Evolutionary conservation across 2,329 filamentous ascomycete genomes (phyloP).

Genomic region (Ophiosphaerella narmari): DNA sequence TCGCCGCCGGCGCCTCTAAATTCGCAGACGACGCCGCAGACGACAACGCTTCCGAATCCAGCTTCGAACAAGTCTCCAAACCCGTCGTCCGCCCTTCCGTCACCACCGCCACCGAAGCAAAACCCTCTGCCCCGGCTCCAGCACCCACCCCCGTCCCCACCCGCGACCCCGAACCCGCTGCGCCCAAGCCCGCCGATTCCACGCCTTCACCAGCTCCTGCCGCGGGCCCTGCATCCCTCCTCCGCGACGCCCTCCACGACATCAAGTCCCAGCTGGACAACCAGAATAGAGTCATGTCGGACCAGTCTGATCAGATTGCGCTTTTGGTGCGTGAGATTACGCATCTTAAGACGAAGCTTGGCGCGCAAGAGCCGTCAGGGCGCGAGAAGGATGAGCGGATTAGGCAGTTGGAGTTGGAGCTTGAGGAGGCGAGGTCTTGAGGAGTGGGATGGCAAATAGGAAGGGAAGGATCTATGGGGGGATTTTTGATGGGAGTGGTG

Average conservation of each 20-base stretch:
- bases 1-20: slow-evolving; percentile 81
- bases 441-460: neutral
- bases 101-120: slow-evolving; percentile 45
- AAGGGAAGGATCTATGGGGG: no score
- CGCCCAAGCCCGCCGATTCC: slow-evolving; percentile 32
- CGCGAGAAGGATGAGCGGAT: slow-evolving; percentile 49
- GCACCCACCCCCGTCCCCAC: slow-evolving; percentile 37
- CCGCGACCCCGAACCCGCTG: slow-evolving; percentile 48
- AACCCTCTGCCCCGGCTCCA: slow-evolving; percentile 21
- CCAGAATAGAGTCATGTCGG: slow-evolving; percentile 76
- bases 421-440: slow-evolving; percentile 48
- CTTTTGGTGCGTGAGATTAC: slow-evolving; percentile 65
- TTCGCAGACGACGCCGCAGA: slow-evolving; percentile 77
- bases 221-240: slow-evolving; percentile 52
- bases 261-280: slow-evolving; percentile 78
- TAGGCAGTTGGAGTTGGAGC: slow-evolving; percentile 46
- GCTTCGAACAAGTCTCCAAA: slow-evolving; percentile 84
- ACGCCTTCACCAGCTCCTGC: slow-evolving; percentile 49
- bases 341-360: slow-evolving; percentile 76
- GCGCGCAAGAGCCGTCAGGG: slow-evolving; percentile 39
- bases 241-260: slow-evolving; percentile 71
- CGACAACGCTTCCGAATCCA: slow-evolving; percentile 70
- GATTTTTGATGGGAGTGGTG: no score
- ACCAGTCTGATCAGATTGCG: slow-evolving; percentile 77
- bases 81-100: slow-evolving; percentile 65